Conservation (phyloP, 805 yeast species). For the Candida xyloterini region DNA sequence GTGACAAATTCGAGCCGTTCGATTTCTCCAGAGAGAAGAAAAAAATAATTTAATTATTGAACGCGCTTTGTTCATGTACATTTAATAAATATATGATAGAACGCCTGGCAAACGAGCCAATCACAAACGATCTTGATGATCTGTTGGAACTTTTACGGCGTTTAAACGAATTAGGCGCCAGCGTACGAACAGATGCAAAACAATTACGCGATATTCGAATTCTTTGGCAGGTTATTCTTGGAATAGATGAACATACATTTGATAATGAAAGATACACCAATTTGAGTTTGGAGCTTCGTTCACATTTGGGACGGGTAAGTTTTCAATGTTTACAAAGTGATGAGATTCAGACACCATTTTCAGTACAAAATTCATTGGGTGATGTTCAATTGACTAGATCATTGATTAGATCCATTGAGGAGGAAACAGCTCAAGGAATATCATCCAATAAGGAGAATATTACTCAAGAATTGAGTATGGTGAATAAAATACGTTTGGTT, state of each 20-base stretch:
- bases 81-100: slow-evolving; percentile 8
- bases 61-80: slow-evolving; percentile 14
- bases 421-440: slow-evolving; percentile 15
- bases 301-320: slow-evolving; percentile 10
- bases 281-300: slow-evolving; percentile 15
- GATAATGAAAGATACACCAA: slow-evolving; percentile 16
- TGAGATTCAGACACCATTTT: neutral
- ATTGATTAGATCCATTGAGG: slow-evolving; percentile 19
- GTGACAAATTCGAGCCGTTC: slow-evolving; percentile 46
- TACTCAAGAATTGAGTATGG: slow-evolving; percentile 18
- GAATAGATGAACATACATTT: slow-evolving; percentile 23
- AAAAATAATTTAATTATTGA: slow-evolving; percentile 4
- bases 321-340: slow-evolving; percentile 17
- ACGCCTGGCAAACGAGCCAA: slow-evolving; percentile 8
- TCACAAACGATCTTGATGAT: slow-evolving; percentile 11
- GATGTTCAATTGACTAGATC: slow-evolving; percentile 11
- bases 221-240: slow-evolving; percentile 27
- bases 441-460: slow-evolving; percentile 11
- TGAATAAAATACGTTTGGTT: slow-evolving; percentile 23
- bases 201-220: slow-evolving; percentile 18
- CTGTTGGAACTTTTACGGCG: slow-evolving; percentile 16
- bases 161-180: slow-evolving; percentile 12
- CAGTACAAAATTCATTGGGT: slow-evolving; percentile 15
- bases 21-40: slow-evolving; percentile 44
- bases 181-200: neutral